Conservation (phyloP, 352 stramenopile genomes). For the Globisporangium yorkense region DNA sequence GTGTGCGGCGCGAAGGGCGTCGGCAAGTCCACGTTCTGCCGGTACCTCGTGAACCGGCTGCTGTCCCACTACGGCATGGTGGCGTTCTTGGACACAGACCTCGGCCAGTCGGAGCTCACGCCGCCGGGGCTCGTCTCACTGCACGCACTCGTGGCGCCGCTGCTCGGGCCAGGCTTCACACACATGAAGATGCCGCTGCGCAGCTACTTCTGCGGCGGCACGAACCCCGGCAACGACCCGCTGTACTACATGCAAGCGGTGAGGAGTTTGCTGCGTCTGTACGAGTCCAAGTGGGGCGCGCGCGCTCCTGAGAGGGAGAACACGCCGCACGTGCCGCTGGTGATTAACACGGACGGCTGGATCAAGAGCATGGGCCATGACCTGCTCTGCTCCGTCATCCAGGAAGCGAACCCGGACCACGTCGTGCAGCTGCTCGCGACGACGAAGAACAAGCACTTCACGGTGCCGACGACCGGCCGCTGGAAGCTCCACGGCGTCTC, state of each 20-base stretch:
- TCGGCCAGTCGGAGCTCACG: conserved; percentile 93
- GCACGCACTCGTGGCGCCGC: conserved; percentile 78
- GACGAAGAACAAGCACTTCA: conserved; percentile 85
- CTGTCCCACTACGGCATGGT: conserved; percentile 69
- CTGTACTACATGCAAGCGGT: conserved; percentile 72
- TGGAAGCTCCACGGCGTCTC: conserved; percentile 57
- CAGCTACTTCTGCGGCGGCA: conserved; percentile 69
- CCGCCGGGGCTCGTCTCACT: conserved; percentile 91
- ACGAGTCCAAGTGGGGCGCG: conserved; percentile 44
- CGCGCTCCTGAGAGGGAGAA: background rate
- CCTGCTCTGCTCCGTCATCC: conserved; percentile 89
- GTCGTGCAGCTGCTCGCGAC: conserved; percentile 92
- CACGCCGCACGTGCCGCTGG: conserved; percentile 59
- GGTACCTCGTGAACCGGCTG: conserved; percentile 91
- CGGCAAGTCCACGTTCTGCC: conserved; percentile 94
- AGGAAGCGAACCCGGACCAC: conserved; percentile 79
- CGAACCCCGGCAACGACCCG: conserved; percentile 71
- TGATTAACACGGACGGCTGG: conserved; percentile 98
- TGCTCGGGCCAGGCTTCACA: conserved; percentile 90
- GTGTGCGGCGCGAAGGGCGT: conserved; percentile 94
- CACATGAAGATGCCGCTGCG: conserved; percentile 82
- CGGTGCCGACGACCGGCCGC: conserved; percentile 39
- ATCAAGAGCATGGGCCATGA: conserved; percentile 96
- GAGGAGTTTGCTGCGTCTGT: conserved; percentile 60
- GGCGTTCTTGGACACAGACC: conserved; percentile 93